A percentile compares a stretch with the other conserved stretches of the same genome.
These are phyloP conservation scores for Ceratocystis destructans DNA, from an alignment of 2,329 filamentous ascomycete genomes.

Conservation along the genomic window DNA sequence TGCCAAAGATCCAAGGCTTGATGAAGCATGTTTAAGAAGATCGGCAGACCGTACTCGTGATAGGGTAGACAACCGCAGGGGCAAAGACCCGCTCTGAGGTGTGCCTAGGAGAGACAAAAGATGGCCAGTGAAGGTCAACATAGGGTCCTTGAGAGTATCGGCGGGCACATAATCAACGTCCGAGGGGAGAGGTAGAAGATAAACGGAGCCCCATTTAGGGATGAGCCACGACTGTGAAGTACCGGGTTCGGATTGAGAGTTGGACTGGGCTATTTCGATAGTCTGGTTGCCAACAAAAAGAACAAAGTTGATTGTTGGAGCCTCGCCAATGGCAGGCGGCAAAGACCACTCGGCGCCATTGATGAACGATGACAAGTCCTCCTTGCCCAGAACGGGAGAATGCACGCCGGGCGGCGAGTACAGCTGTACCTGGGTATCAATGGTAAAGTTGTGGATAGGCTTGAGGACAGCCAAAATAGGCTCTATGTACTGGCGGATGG, in stretches of 20 bases:
- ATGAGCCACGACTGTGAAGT: constrained; percentile 68
- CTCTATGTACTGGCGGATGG: constrained; percentile 65
- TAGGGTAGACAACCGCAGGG: constrained; percentile 70
- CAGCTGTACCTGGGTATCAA: constrained; percentile 90
- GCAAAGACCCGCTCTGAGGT: constrained; percentile 68
- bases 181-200: constrained; percentile 38
- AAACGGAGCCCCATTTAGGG: constrained; percentile 79
- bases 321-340: constrained; percentile 81
- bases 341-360: constrained; percentile 97
- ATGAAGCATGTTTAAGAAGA: constrained; percentile 76
- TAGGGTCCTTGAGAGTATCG: constrained; percentile 58
- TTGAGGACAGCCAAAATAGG: constrained; percentile 68
- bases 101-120: constrained; percentile 77
- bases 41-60: constrained; percentile 75
- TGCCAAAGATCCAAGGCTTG: constrained; percentile 83
- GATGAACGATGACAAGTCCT: constrained; percentile 86
- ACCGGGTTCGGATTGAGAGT: constrained; percentile 16
- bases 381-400: constrained; percentile 56
- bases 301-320: constrained; percentile 92
- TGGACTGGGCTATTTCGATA: constrained; percentile 37
- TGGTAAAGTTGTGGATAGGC: constrained; percentile 83
- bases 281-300: constrained; percentile 74
- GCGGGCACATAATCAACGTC: constrained; percentile 42
- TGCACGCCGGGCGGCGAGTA: constrained; percentile 63
- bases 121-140: constrained; percentile 84